Evolutionary conservation across 2,329 filamentous ascomycete genomes (phyloP).

Genomic region (Xylaria sp.): DNA sequence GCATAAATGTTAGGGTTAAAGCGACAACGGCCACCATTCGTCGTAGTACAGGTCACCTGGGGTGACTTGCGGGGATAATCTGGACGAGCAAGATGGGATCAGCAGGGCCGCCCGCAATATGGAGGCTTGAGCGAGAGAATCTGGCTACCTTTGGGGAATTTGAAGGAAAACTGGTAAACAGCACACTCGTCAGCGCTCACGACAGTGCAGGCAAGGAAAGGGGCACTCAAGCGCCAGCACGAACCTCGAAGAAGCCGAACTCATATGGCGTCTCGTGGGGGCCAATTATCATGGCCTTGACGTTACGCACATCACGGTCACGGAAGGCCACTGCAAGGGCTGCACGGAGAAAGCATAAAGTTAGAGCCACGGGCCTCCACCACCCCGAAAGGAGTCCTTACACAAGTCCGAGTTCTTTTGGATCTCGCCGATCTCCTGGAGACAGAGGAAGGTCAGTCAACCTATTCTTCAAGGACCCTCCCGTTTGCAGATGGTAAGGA

Average conservation of each 20-base stretch:
- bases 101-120: conserved; percentile 8
- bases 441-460: conserved; percentile 9
- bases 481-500: conserved; percentile 10
- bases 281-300: conserved; percentile 88
- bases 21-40: conserved; percentile 85
- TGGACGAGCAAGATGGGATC: conserved; percentile 49
- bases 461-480: neutral
- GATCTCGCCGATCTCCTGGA: conserved; percentile 84
- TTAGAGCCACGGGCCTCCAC: conserved; percentile 30
- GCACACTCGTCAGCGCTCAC: conserved; percentile 43
- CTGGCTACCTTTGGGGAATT: conserved; percentile 76
- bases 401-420: conserved; percentile 86
- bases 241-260: conserved; percentile 95
- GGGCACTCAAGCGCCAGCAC: conserved; percentile 40
- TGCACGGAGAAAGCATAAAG: conserved; percentile 49
- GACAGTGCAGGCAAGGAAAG: conserved; percentile 4
- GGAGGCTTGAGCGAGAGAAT: conserved; percentile 9
- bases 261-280: conserved; percentile 96
- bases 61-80: conserved; percentile 83
- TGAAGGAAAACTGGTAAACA: conserved; percentile 72
- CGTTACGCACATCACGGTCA: conserved; percentile 87
- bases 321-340: conserved; percentile 88
- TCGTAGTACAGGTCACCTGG: conserved; percentile 76
- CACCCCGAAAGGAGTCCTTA: conserved; percentile 55
- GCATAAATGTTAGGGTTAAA: conserved; percentile 99